These are phyloP conservation scores for Entomortierella parvispora DNA, from an alignment of 192 early-diverging fungal species.

Conservation along the genomic window DNA sequence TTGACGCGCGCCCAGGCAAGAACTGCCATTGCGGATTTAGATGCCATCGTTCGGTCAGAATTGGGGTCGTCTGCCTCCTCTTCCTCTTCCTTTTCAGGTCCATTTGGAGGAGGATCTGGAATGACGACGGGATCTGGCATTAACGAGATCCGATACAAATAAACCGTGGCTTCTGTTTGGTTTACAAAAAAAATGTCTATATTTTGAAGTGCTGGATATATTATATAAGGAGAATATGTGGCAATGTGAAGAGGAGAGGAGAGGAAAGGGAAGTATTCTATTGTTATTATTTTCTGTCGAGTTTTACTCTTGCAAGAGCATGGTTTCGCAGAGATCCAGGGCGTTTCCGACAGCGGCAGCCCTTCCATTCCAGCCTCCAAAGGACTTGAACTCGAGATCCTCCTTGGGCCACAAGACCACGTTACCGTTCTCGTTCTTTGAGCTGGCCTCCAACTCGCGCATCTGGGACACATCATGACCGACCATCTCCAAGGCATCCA, in stretches of 20 bases:
- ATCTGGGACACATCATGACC: slow-evolving; percentile 41
- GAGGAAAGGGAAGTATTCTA: too few species aligned
- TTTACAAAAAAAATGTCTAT: too few species aligned
- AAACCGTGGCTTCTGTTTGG: too few species aligned
- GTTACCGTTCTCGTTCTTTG: slow-evolving; percentile 24
- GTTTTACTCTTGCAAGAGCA: slow-evolving; percentile 24
- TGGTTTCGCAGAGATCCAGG: slow-evolving; percentile 36
- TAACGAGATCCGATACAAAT: slow-evolving; percentile 29
- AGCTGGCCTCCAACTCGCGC: slow-evolving; percentile 26
- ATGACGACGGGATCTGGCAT: background rate
- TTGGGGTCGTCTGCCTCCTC: slow-evolving; percentile 3
- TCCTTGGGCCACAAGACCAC: slow-evolving; percentile 50
- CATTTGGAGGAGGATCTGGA: background rate
- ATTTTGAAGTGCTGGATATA: too few species aligned
- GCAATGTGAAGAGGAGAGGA: too few species aligned
- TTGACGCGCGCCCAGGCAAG: slow-evolving; percentile 77
- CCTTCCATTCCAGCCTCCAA: slow-evolving; percentile 37
- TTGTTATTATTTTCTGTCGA: background rate
- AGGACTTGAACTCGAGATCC: slow-evolving; percentile 44
- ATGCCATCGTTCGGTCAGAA: slow-evolving; percentile 62
- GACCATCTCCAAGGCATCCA: slow-evolving; percentile 50
- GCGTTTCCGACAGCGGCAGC: slow-evolving; percentile 46
- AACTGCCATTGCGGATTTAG: slow-evolving; percentile 75
- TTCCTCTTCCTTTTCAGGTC: background rate
- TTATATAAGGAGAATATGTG: too few species aligned